Conservation (phyloP, 1,284 basidiomycete species). For the Naganishia liquefaciens region DNA sequence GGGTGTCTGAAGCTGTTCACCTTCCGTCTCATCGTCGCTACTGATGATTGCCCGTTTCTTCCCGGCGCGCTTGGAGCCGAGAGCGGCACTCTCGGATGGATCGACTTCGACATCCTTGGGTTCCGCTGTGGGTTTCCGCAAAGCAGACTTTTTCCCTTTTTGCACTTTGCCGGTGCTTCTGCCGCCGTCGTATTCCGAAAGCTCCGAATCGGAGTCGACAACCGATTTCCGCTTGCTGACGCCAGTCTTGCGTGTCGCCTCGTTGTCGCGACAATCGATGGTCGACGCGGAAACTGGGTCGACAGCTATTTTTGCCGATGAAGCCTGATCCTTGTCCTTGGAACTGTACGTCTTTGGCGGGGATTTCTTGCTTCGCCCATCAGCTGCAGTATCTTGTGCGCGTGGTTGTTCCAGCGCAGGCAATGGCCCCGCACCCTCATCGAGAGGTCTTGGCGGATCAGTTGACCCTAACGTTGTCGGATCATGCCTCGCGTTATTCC, state of each 20-base stretch:
- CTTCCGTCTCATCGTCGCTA: constrained; percentile 19
- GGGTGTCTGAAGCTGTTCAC: constrained; percentile 4
- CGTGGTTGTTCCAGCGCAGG: no score
- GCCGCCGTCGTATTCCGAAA: background rate
- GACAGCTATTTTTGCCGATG: background rate
- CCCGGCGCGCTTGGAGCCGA: background rate
- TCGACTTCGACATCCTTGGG: background rate
- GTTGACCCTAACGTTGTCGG: no score
- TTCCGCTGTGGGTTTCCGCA: background rate
- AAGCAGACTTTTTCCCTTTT: background rate
- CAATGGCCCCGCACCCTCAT: no score
- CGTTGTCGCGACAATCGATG: background rate
- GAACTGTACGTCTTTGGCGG: constrained; percentile 19
- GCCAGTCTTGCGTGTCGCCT: background rate
- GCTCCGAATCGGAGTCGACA: constrained; percentile 11
- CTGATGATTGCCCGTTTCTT: constrained; percentile 25
- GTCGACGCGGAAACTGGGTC: background rate
- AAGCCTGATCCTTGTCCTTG: constrained; percentile 2
- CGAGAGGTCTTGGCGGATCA: no score
- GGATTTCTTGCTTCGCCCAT: background rate
- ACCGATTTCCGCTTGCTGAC: background rate
- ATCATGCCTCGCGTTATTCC: background rate
- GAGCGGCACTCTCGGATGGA: background rate
- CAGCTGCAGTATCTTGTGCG: no score
- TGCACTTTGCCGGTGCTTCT: background rate